These are phyloP conservation scores for Trichoderma gracile DNA, from an alignment of 2,329 filamentous ascomycete species.

Conservation along the genomic window DNA sequence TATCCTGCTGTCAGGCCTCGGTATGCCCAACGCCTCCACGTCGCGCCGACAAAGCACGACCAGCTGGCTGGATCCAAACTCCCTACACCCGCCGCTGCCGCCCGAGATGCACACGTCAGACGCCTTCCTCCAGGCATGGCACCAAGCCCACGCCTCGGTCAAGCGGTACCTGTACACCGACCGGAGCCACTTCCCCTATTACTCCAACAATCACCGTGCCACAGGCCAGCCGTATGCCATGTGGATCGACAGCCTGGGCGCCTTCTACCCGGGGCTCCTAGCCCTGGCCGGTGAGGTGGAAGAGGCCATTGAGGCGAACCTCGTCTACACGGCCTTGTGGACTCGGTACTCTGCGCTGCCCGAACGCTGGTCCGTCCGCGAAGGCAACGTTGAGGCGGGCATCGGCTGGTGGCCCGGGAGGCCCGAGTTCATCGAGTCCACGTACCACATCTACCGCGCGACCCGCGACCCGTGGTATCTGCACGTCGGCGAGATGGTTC, in stretches of 20 bases:
- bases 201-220: slow-evolving; percentile 83
- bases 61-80: slow-evolving; percentile 64
- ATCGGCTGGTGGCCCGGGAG: slow-evolving; percentile 94
- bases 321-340: slow-evolving; percentile 92
- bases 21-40: slow-evolving; percentile 51
- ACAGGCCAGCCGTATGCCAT: slow-evolving; percentile 86
- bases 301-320: slow-evolving; percentile 84
- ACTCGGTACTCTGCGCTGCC: slow-evolving; percentile 91
- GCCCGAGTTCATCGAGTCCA: slow-evolving; percentile 96
- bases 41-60: slow-evolving; percentile 45
- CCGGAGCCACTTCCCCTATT: slow-evolving; percentile 78
- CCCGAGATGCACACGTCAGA: slow-evolving; percentile 70
- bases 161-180: slow-evolving; percentile 88
- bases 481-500: slow-evolving; percentile 91
- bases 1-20: slow-evolving; percentile 80
- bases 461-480: slow-evolving; percentile 96
- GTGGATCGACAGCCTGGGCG: slow-evolving; percentile 95
- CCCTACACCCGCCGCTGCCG: slow-evolving; percentile 59
- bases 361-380: slow-evolving; percentile 87
- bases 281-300: slow-evolving; percentile 85
- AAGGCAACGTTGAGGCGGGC: slow-evolving; percentile 80
- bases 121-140: slow-evolving; percentile 79
- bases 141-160: slow-evolving; percentile 81
- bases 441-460: slow-evolving; percentile 91
- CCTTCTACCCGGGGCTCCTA: slow-evolving; percentile 90